Conservation (phyloP, 1,284 basidiomycete species). For the Ceratobasidium papillatum region DNA sequence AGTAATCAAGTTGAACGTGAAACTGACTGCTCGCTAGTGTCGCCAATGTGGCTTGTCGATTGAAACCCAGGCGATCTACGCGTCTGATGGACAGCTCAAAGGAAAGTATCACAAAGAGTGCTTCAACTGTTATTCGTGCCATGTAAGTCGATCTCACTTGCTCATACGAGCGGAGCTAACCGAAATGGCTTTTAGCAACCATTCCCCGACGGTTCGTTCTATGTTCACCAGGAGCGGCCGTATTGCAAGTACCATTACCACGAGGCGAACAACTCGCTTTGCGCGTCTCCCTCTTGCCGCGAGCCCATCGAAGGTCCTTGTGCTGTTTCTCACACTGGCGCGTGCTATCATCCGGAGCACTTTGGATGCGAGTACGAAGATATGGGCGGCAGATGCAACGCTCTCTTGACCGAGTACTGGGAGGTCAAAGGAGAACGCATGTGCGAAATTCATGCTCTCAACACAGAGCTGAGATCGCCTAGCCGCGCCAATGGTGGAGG, state of each 20-base stretch:
- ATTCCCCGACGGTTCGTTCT: conserved; percentile 88
- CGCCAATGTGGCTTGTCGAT: conserved; percentile 83
- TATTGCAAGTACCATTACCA: conserved; percentile 91
- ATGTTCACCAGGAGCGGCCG: conserved; percentile 86
- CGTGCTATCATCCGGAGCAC: conserved; percentile 86
- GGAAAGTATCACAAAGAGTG: conserved; percentile 91
- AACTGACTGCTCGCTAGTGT: conserved; percentile 61
- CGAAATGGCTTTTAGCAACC: conserved; percentile 64
- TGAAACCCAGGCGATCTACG: conserved; percentile 89
- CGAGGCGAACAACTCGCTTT: conserved; percentile 86
- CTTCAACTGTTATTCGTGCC: conserved; percentile 85
- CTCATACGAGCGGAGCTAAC: conserved; percentile 20
- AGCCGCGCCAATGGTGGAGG: neutral
- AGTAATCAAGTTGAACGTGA: conserved; percentile 40
- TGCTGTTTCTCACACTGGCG: conserved; percentile 78
- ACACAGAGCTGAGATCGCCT: conserved; percentile 41
- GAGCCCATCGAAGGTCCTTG: conserved; percentile 91
- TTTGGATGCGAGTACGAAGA: conserved; percentile 61
- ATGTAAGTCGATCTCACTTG: conserved; percentile 58
- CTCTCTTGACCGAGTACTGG: conserved; percentile 80
- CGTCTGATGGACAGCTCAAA: conserved; percentile 88
- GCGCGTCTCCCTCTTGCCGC: conserved; percentile 77
- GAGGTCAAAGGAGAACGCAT: conserved; percentile 77
- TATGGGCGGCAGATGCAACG: conserved; percentile 56
- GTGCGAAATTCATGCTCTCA: conserved; percentile 77